Conservation (phyloP, 2,329 filamentous ascomycete species). For the Clonostachys solani region DNA sequence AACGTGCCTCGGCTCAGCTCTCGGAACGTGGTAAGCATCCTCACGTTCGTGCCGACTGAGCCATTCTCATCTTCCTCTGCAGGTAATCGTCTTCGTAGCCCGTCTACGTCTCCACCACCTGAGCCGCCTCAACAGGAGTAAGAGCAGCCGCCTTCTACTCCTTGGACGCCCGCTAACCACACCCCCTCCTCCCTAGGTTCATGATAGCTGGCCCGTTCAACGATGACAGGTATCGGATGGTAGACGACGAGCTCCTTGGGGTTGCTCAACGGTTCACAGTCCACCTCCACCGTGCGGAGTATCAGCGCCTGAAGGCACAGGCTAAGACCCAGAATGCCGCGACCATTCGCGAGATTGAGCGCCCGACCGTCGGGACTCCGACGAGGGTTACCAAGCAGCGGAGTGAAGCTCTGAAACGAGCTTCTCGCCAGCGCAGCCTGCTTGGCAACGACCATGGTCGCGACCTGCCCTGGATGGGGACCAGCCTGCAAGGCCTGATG, state of each 20-base stretch:
- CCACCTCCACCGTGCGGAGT: constrained; percentile 75
- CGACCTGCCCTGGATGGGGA: constrained; percentile 16
- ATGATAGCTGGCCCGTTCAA: constrained; percentile 61
- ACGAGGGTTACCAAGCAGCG: constrained; percentile 15
- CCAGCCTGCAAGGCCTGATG: constrained; percentile 35
- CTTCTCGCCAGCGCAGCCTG: constrained; percentile 15
- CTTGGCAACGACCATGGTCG: constrained; percentile 1
- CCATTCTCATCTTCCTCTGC: no score
- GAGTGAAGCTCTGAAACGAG: constrained; percentile 9
- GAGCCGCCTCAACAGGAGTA: constrained; percentile 42
- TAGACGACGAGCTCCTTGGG: constrained; percentile 73
- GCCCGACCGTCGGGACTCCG: constrained; percentile 40
- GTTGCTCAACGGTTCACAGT: constrained; percentile 67
- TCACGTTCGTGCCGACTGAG: constrained; percentile 2
- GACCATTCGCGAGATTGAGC: constrained; percentile 43
- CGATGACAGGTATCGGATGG: constrained; percentile 79
- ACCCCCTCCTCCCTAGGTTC: constrained; percentile 28
- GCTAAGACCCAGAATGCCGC: constrained; percentile 51
- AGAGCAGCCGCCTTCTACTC: not conserved
- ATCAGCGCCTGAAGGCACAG: constrained; percentile 59
- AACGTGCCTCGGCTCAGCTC: not conserved
- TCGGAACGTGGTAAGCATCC: not conserved
- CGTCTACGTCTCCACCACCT: constrained; percentile 48
- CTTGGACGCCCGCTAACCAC: not conserved
- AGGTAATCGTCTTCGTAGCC: constrained; percentile 20